Conservation (phyloP, 192 early-diverging fungal genomes). For the Gryganskiella cystojenkinii region DNA sequence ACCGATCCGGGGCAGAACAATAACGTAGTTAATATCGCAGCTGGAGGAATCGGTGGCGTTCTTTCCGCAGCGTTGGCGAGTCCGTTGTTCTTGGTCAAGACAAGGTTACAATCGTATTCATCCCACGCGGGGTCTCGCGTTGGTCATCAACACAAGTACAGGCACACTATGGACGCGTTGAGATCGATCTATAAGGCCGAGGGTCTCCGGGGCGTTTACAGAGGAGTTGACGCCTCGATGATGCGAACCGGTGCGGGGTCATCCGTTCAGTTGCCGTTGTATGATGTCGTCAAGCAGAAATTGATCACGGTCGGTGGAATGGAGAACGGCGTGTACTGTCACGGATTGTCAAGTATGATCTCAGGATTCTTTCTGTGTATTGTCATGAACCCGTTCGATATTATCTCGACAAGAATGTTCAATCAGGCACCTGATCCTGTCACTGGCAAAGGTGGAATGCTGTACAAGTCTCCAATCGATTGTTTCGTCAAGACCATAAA, state of each 20-base stretch:
- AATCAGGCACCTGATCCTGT: conserved; percentile 77
- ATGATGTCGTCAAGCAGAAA: conserved; percentile 82
- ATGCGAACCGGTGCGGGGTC: conserved; percentile 88
- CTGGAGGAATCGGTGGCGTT: conserved; percentile 82
- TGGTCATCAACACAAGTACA: conserved; percentile 89
- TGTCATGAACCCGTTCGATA: conserved; percentile 98
- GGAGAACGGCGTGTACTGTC: conserved; percentile 70
- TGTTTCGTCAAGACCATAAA: conserved; percentile 87
- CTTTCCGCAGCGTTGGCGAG: conserved; percentile 85
- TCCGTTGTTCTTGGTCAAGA: conserved; percentile 94
- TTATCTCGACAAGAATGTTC: conserved; percentile 94
- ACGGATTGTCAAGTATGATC: conserved; percentile 80
- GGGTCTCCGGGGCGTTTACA: conserved; percentile 84
- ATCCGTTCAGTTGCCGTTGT: conserved; percentile 89
- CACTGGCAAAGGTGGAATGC: conserved; percentile 68
- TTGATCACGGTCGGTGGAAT: conserved; percentile 67
- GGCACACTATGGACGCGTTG: conserved; percentile 72
- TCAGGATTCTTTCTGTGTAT: conserved; percentile 88
- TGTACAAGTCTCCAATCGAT: conserved; percentile 87
- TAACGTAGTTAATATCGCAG: conserved; percentile 72
- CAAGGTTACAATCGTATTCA: conserved; percentile 82
- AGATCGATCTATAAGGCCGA: conserved; percentile 72
- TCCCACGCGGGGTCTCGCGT: conserved; percentile 69
- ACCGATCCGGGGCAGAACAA: conserved; percentile 50
- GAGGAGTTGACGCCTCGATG: conserved; percentile 92